Evolutionary conservation across 139 green algal genomes (phyloP).

Genomic region (Closterium sp.): DNA sequence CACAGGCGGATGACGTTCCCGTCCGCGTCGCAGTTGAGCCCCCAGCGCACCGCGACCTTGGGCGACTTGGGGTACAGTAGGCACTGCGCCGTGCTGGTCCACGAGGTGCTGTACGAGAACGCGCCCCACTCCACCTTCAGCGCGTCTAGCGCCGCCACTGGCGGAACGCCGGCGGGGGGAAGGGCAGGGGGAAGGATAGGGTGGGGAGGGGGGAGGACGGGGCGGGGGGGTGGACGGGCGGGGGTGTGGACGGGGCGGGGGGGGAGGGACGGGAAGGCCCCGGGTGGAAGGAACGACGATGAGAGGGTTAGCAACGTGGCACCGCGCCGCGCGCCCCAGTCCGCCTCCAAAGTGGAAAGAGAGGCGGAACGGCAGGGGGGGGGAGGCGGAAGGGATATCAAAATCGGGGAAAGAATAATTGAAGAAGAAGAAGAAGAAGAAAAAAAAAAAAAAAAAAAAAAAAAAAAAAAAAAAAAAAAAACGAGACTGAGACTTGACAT

Average conservation of each 20-base stretch:
- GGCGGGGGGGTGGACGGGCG: no score
- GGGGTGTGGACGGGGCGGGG: not conserved
- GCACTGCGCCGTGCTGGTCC: not conserved
- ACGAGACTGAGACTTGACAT: no score
- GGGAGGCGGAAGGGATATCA: not conserved
- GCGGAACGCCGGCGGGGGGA: no score
- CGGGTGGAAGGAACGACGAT: not conserved
- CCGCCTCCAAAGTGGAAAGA: not conserved
- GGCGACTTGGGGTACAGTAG: not conserved
- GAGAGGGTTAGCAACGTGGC: not conserved
- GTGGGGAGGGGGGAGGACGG: not conserved
- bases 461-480: no score
- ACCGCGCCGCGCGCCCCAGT: no score
- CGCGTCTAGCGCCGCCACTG: not conserved
- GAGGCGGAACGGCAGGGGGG: not conserved
- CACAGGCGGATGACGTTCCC: not conserved
- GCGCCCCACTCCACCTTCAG: not conserved
- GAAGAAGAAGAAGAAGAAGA: no score
- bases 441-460: no score
- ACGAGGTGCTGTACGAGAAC: not conserved
- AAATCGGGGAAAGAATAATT: no score
- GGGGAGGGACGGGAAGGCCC: not conserved
- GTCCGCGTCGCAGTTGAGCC: not conserved
- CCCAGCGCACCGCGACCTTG: not conserved
- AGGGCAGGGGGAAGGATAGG: no score